A percentile compares a stretch with the other conserved stretches of the same genome.
Conservation (phyloP, 768 basidiomycete species). For the Dacryopinax primogenitus region DNA sequence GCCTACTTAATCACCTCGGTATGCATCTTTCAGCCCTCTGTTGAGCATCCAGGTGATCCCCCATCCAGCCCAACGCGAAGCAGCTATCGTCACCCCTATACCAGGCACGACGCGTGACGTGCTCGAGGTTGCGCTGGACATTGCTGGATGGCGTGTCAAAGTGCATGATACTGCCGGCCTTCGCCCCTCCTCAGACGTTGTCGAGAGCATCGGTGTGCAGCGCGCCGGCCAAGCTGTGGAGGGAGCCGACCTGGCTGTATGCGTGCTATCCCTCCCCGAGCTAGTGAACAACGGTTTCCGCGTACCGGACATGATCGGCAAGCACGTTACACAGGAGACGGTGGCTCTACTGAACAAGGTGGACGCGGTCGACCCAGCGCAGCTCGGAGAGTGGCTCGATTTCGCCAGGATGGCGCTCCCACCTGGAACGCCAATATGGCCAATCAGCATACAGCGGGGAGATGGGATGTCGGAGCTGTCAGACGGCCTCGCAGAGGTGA, state of each 20-base stretch:
- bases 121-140: slow-evolving; percentile 70
- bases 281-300: slow-evolving; percentile 21
- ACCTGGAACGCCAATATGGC: slow-evolving; percentile 34
- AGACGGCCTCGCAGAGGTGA: slow-evolving; percentile 38
- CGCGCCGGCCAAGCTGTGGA: slow-evolving; percentile 51
- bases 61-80: slow-evolving; percentile 60
- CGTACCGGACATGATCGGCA: slow-evolving; percentile 35
- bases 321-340: slow-evolving; percentile 44
- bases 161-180: slow-evolving; percentile 81
- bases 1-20: slow-evolving; percentile 75
- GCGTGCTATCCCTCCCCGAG: slow-evolving; percentile 61
- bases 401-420: neutral
- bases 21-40: slow-evolving; percentile 13
- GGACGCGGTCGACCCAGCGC: slow-evolving; percentile 37
- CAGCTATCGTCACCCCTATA: slow-evolving; percentile 76
- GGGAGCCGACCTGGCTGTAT: slow-evolving; percentile 58
- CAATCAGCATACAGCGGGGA: slow-evolving; percentile 46
- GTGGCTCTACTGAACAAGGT: slow-evolving; percentile 68
- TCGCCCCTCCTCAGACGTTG: slow-evolving; percentile 49
- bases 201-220: slow-evolving; percentile 72
- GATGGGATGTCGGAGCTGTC: slow-evolving; percentile 49
- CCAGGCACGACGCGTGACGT: slow-evolving; percentile 87
- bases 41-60: neutral
- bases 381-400: neutral
- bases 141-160: slow-evolving; percentile 72